Base-by-base conservation (phyloP, 768 basidiomycete genomes). In the Macrolepiota dolichaula region DNA sequence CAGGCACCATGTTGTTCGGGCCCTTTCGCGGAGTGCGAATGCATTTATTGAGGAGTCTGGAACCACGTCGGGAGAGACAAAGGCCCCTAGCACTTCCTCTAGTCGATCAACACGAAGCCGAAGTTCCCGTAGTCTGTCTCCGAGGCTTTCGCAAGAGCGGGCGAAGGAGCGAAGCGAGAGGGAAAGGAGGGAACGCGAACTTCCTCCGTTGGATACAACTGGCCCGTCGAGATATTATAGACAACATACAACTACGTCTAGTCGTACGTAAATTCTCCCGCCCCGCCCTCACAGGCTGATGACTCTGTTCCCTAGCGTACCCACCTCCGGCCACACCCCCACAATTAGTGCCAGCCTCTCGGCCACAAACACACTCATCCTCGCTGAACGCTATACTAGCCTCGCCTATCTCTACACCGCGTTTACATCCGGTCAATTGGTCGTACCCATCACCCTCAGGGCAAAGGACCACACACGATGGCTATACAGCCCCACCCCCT, bases 221-320 rank as follows among this genome's bases (percentile, higher is more conserved):
- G 76, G 78, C 3, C 74, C 84, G 50, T 81, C 82, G 19, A 84
- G 81, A 64, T 88, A 89, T 70, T 89, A 89, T 68, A 82, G 86
- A 37, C 82, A 81, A 67, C 87, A 89, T 63, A 86, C 85, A 17
- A 71, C 68, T 22, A 77, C 79, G 55, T 79, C 74, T 19, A 68
- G 77, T 53, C 76, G 84, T 77, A 71, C 66, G 74, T 71, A 55
- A 24, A 42, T 38, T 11, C 51, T 42, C 15, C 59, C 51, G 54
- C 50, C 29, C 7, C 29, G 29, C 3, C 7, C 29, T 36, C 64
- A 49, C 27, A 50, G 24, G 40, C 35, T 37, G 2, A 38, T 17
- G 19, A 4, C 37, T 11, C 13, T 51, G 4, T 42, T 3, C 15
- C 7, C 29, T 50, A 17, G 57, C 15, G 25, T 29, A 40, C 13